These are phyloP conservation scores for Castanopsis chinensis DNA, from an alignment of 306 rosid species.

Conservation along the genomic window DNA sequence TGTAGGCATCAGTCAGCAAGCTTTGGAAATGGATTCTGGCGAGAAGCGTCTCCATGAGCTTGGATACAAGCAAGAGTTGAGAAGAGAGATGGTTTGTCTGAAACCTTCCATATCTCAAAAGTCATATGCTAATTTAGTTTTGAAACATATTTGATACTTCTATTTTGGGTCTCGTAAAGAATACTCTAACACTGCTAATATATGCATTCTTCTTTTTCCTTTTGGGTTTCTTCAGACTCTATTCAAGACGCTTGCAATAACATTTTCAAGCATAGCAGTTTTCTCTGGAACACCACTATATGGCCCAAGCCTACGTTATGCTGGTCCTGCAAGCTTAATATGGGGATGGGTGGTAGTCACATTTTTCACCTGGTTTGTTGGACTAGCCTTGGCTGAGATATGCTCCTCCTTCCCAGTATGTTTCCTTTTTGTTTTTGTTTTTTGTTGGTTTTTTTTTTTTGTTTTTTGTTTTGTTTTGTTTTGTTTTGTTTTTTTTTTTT, in stretches of 20 bases:
- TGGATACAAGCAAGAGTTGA: conserved; percentile 51
- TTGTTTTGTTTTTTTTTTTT: no score
- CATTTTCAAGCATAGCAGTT: conserved; percentile 33
- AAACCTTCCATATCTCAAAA: no score
- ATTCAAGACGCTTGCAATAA: conserved; percentile 34
- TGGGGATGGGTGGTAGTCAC: conserved; percentile 32
- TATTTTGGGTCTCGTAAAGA: no score
- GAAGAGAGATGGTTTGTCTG: conserved; percentile 42
- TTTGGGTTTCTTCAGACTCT: conserved; percentile 7
- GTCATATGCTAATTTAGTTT: no score
- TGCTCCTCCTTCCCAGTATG: conserved; percentile 36
- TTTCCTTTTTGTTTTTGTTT: not conserved
- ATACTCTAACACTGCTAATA: no score
- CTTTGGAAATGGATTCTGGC: conserved; percentile 39
- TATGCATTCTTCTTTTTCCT: not conserved
- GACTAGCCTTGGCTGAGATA: conserved; percentile 38
- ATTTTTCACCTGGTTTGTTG: conserved; percentile 40
- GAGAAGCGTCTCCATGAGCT: conserved; percentile 48
- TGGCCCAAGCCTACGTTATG: conserved; percentile 29
- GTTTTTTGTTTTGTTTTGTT: no score
- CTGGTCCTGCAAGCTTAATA: conserved; percentile 32
- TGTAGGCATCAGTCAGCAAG: no score
- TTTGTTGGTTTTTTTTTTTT: no score
- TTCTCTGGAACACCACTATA: conserved; percentile 34
- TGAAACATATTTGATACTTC: no score